Conservation (phyloP, 1,284 basidiomycete genomes). For the Neotropicomus parvogracilis region DNA sequence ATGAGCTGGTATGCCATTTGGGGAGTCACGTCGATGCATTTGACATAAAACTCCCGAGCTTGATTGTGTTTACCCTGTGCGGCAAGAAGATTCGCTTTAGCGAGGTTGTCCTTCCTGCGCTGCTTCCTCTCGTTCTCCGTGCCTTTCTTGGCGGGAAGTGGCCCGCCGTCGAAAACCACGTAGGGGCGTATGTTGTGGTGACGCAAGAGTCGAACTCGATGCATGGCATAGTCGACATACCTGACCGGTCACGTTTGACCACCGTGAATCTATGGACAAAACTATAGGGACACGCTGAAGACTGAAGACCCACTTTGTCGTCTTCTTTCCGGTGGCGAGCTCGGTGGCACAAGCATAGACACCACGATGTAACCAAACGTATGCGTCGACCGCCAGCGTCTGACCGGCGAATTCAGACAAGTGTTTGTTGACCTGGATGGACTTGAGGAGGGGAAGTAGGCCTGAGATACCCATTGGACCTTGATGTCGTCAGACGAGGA, state of each 20-base stretch:
- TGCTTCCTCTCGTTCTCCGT: constrained; percentile 84
- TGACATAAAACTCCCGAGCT: constrained; percentile 86
- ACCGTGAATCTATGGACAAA: background rate
- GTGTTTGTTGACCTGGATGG: constrained; percentile 77
- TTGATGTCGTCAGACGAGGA: background rate
- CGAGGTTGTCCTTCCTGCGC: constrained; percentile 62
- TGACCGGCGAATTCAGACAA: constrained; percentile 81
- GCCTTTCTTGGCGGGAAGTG: constrained; percentile 88
- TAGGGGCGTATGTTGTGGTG: constrained; percentile 86
- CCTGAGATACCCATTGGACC: constrained; percentile 85
- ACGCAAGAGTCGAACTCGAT: constrained; percentile 80
- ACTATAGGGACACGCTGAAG: background rate
- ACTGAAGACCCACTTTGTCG: constrained; percentile 64
- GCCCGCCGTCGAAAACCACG: constrained; percentile 96
- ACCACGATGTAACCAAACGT: constrained; percentile 98
- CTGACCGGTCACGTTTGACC: constrained; percentile 39
- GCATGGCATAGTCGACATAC: constrained; percentile 97
- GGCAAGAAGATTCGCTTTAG: constrained; percentile 69
- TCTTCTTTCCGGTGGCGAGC: constrained; percentile 79
- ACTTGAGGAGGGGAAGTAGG: constrained; percentile 89
- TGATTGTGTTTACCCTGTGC: constrained; percentile 75
- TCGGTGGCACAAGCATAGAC: constrained; percentile 91
- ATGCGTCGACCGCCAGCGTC: constrained; percentile 81
- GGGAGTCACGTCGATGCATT: constrained; percentile 94
- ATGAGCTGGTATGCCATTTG: constrained; percentile 98